Evolutionary conservation across 2,329 filamentous ascomycete genomes (phyloP).

Genomic region (Cercospora zeina): DNA sequence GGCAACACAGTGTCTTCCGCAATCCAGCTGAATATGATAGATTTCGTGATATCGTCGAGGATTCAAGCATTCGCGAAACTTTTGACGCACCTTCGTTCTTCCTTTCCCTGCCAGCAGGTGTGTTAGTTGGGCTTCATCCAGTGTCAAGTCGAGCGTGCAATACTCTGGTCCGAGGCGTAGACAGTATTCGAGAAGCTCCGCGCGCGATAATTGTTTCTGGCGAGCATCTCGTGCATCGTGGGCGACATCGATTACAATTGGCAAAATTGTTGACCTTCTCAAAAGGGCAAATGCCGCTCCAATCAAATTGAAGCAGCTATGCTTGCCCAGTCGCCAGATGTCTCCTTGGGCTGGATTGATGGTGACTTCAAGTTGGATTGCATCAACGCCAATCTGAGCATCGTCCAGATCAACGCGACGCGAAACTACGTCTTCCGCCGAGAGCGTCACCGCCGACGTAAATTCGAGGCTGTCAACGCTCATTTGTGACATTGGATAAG

Average conservation of each 20-base stretch:
- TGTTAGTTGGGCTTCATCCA: slow-evolving; percentile 55
- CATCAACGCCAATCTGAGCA: slow-evolving; percentile 66
- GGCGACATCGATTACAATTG: slow-evolving; percentile 46
- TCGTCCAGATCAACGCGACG: slow-evolving; percentile 62
- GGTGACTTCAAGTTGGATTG: slow-evolving; percentile 58
- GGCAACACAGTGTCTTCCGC: background rate
- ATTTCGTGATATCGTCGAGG: background rate
- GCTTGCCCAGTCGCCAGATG: slow-evolving; percentile 28
- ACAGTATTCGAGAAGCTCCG: slow-evolving; percentile 57
- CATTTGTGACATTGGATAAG: slow-evolving; percentile 65
- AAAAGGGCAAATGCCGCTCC: slow-evolving; percentile 62
- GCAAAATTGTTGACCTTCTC: slow-evolving; percentile 61
- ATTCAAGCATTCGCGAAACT: background rate
- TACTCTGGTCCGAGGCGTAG: slow-evolving; percentile 64
- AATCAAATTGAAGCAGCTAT: slow-evolving; percentile 41
- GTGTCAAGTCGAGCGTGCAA: slow-evolving; percentile 59
- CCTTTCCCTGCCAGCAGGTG: slow-evolving; percentile 56
- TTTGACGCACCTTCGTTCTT: slow-evolving; percentile 49
- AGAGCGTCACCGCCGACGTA: slow-evolving; percentile 67
- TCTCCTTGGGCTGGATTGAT: slow-evolving; percentile 22
- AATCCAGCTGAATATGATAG: background rate
- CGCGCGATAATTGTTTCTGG: slow-evolving; percentile 30
- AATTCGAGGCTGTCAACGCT: slow-evolving; percentile 62
- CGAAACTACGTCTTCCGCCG: slow-evolving; percentile 58
- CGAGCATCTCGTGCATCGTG: slow-evolving; percentile 25